Evolutionary conservation across 116 monocot genomes (phyloP), one percentile per base, ranked within the genome.

Genomic region (Dioscorea cayenensis): DNA sequence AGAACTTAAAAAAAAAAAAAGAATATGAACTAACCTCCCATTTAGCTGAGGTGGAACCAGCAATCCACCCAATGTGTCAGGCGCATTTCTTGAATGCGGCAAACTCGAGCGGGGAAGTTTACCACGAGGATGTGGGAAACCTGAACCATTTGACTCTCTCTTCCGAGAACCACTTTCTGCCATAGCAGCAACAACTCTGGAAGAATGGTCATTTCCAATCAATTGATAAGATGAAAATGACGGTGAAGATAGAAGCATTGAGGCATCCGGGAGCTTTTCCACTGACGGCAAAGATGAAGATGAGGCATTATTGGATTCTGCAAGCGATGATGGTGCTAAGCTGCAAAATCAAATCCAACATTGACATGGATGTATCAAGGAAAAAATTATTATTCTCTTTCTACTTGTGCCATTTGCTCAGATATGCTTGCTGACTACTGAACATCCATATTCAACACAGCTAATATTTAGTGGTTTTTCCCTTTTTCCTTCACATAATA

Each of bases 1-100:
- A 55, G 55, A 16, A 55, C 55, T 12, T 23, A 25, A 62, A 23
- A 49, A 66, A 23, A 49, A 66, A 3, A 35, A 19, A 37, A 36
- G 18, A 66, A 78, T 61, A 9, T 52, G 52, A 23, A 76, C 86
- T 66, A 72, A 95, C 95, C 95, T 95, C 73, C 95, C 91, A 63
- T 60, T 82, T 28, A 95, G 84, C 74, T 95, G 95, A 68, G 95
- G 95, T 63, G 95, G 95, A 78, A 84, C 51, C n/a, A 91, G 59
- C 69, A 70, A 3, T 19, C 69, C 68, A 62, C 78, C 77, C 1
- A 55, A 21, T 60, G 69, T 80, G 8, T 77, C 78, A 60, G 85
- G 77, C 19, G 67, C 60, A 79, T 75, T 81, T 70, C 82, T 86
- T 68, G 77, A 49, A 72, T 67, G 72, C 23, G 66, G 58, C 58